These are phyloP conservation scores for Trichophyton mentagrophytes DNA, from an alignment of 2,329 filamentous ascomycete genomes.

Conservation along the genomic window DNA sequence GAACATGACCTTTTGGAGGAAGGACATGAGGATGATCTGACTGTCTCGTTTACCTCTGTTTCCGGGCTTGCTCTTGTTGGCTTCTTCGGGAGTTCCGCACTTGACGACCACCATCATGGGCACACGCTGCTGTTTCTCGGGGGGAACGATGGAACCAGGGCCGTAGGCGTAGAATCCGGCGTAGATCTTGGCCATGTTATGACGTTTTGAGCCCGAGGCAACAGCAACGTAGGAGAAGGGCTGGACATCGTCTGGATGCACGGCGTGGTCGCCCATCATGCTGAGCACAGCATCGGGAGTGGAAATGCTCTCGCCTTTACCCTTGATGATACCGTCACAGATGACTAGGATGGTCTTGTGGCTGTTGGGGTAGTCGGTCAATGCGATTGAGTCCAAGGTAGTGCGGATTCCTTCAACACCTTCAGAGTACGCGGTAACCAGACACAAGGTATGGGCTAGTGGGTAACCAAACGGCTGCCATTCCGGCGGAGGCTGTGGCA, in stretches of 20 bases:
- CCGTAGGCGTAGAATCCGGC: conserved; percentile 98
- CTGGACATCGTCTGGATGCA: conserved; percentile 67
- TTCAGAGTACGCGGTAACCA: conserved; percentile 96
- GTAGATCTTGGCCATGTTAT: conserved; percentile 99
- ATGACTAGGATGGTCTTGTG: conserved; percentile 95
- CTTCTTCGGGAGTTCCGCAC: conserved; percentile 83
- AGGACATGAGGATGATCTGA: conserved; percentile 98
- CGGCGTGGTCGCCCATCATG: conserved; percentile 89
- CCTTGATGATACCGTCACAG: conserved; percentile 96
- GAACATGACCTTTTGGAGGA: conserved; percentile 99
- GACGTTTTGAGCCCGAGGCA: conserved; percentile 85
- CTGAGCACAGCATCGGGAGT: conserved; percentile 80
- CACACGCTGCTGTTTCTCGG: conserved; percentile 85
- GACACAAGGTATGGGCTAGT: conserved; percentile 79
- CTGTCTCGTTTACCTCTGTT: conserved; percentile 98
- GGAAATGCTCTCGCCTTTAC: conserved; percentile 70
- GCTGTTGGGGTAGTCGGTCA: conserved; percentile 97
- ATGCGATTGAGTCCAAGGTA: conserved; percentile 89
- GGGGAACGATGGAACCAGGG: conserved; percentile 59
- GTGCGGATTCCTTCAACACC: conserved; percentile 85
- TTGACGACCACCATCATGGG: conserved; percentile 97
- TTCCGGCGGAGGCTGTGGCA: conserved; percentile 89
- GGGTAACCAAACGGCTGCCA: conserved; percentile 97
- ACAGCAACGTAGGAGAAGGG: conserved; percentile 95
- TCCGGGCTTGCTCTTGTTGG: conserved; percentile 69